Percentiles rank a stretch among this genome's conserved stretches.
phyloP scores from a whole-genome alignment of 2,329 filamentous ascomycete genomes.

The Thyridium curvatum region DNA sequence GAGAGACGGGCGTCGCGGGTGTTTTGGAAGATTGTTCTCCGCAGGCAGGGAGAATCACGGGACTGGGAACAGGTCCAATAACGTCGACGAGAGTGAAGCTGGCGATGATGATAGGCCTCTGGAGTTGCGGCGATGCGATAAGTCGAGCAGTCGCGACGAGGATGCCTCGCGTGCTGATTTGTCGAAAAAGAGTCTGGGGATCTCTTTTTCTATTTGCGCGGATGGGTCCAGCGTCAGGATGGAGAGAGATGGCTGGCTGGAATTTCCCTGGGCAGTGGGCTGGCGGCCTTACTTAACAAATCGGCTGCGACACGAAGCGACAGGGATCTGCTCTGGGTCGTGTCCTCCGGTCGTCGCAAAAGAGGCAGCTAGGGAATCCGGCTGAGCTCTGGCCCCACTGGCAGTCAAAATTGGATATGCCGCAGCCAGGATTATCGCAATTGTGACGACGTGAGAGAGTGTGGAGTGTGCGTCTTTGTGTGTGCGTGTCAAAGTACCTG shows the following conservation, averaged over 20 bases:
- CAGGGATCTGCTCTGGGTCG: too few species aligned
- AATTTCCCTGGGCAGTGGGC: slow-evolving; percentile 5
- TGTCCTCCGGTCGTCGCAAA: too few species aligned
- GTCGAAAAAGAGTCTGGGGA: slow-evolving; percentile 20
- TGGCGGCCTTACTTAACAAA: too few species aligned
- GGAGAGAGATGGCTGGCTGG: slow-evolving; percentile 18
- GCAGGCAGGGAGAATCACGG: slow-evolving; percentile 45
- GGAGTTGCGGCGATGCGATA: slow-evolving; percentile 22
- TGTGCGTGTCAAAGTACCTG: too few species aligned
- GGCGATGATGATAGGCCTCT: slow-evolving; percentile 46
- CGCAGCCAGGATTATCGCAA: too few species aligned
- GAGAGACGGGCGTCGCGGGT: slow-evolving; percentile 10
- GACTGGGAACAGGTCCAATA: slow-evolving; percentile 42
- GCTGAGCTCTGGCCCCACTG: too few species aligned
- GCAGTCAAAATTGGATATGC: too few species aligned
- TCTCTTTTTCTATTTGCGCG: slow-evolving; percentile 9
- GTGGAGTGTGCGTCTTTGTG: too few species aligned
- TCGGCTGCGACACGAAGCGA: too few species aligned
- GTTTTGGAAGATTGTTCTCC: slow-evolving; percentile 28
- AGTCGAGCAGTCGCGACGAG: slow-evolving; percentile 29
- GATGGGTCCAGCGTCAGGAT: slow-evolving; percentile 9
- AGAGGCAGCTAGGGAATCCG: too few species aligned
- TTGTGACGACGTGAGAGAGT: too few species aligned
- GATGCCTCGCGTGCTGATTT: slow-evolving; percentile 45
- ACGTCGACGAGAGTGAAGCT: slow-evolving; percentile 30